Evolutionary conservation across 164 flowering plant genomes (phyloP).

Genomic region (Magnolia sinica): DNA sequence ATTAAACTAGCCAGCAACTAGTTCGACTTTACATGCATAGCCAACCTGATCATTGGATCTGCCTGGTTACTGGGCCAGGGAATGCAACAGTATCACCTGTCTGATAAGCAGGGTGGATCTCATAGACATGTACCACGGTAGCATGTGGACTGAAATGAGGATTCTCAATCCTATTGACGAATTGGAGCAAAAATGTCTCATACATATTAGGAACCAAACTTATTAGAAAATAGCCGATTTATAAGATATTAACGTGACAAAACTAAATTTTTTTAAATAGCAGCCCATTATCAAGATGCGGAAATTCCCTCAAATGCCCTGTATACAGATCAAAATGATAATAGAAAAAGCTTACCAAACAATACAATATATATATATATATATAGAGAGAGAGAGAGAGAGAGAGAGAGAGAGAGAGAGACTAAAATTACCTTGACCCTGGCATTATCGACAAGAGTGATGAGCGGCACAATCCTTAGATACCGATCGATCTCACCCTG

Average conservation of each 20-base stretch:
- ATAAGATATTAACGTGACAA: too few species aligned
- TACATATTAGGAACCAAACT: too few species aligned
- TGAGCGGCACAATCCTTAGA: conserved; percentile 76
- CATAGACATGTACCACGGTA: too few species aligned
- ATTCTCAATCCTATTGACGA: too few species aligned
- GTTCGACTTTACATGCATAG: too few species aligned
- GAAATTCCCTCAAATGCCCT: background rate
- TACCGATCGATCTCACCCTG: conserved; percentile 90
- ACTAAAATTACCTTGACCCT: conserved; percentile 66
- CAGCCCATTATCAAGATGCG: background rate
- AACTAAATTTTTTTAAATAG: background rate
- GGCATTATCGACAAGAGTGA: conserved; percentile 86
- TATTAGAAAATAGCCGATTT: background rate
- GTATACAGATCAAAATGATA: background rate
- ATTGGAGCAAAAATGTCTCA: too few species aligned
- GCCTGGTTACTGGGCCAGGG: too few species aligned
- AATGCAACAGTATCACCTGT: too few species aligned
- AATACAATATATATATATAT: background rate
- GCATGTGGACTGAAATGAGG: too few species aligned
- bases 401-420: background rate
- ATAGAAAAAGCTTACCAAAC: background rate
- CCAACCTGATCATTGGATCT: too few species aligned
- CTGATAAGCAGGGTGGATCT: too few species aligned
- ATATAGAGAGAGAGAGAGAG: background rate
- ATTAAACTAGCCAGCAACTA: too few species aligned